Evolutionary conservation across 2,329 filamentous ascomycete species (phyloP).

Genomic region (Aspergillus latus): DNA sequence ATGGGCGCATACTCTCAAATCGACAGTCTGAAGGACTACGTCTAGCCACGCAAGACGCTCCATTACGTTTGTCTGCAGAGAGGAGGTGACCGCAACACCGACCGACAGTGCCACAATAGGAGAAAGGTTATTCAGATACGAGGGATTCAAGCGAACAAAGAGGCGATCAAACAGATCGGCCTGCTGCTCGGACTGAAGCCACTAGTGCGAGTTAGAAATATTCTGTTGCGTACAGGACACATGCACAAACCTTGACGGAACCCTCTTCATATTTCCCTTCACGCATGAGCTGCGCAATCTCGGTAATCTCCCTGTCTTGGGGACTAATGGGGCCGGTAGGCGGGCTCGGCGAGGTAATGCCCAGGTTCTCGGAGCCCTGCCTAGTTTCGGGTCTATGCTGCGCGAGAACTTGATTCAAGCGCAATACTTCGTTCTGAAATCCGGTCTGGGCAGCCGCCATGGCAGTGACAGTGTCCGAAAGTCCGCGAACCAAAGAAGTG

Average conservation of each 20-base stretch:
- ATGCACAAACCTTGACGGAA: slow-evolving; percentile 43
- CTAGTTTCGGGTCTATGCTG: slow-evolving; percentile 21
- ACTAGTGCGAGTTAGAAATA: slow-evolving; percentile 40
- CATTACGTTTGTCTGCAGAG: slow-evolving; percentile 53
- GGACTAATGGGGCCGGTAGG: slow-evolving; percentile 25
- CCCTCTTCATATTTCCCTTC: slow-evolving; percentile 45
- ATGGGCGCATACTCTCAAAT: slow-evolving; percentile 49
- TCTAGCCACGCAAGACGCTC: slow-evolving; percentile 61
- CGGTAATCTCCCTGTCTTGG: slow-evolving; percentile 43
- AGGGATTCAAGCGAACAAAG: slow-evolving; percentile 58
- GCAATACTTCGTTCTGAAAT: slow-evolving; percentile 44
- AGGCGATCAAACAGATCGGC: slow-evolving; percentile 62
- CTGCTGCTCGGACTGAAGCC: slow-evolving; percentile 62
- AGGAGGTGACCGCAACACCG: slow-evolving; percentile 61
- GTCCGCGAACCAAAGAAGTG: slow-evolving; percentile 51
- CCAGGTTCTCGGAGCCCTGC: slow-evolving; percentile 23
- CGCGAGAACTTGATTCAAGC: slow-evolving; percentile 34
- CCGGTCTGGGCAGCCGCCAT: slow-evolving; percentile 45
- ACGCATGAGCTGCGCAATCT: slow-evolving; percentile 43
- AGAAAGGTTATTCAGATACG: slow-evolving; percentile 56
- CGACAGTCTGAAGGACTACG: slow-evolving; percentile 54
- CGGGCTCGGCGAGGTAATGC: slow-evolving; percentile 15
- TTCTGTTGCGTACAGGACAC: background rate
- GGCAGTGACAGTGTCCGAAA: slow-evolving; percentile 54
- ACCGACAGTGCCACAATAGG: slow-evolving; percentile 62